Base-by-base conservation (phyloP, 2,329 filamentous ascomycete species). In the Stemphylium lycopersici region DNA sequence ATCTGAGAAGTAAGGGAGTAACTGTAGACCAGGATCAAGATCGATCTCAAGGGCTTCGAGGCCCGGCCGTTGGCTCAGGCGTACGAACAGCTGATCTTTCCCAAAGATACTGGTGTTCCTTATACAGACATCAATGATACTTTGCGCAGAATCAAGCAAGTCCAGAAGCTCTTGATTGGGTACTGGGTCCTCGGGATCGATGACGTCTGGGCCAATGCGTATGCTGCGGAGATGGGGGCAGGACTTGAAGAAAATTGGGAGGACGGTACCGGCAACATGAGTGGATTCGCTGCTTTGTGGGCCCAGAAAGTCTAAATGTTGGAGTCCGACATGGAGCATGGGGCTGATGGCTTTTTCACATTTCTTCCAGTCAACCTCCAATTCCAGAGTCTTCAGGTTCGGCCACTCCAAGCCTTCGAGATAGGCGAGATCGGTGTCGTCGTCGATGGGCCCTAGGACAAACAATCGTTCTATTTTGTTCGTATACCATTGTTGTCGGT, bases 31-130 rank as follows among this genome's bases (percentile, higher is more conserved):
- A 15, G 71, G 70, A 7, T 73, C 70, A 24, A 74, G 57, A 38
- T 71, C 69, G 13, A 72, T 68, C 39, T 73, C 66, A n/a, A 74
- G 55, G 4, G 49, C 55, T 49, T 66, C 56, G 8, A 74, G 53
- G 12, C 61, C 58, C 22, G 51, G 38, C 4, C 66, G 63, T 47
- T 68, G 63, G 48, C 60, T 67, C 13, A 73, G 53, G 12, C 58
- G 61, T n/a, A 45, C 41, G 48, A 74, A 73, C 7, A 73, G 40
- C 2, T 58, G 22, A 22, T 73, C 67, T 20, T 68, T 69, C 34
- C 57, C 62, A 8, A 59, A 41, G 15, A 73, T 60, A 16, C 57
- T 58, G 15, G 67, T 48, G 20, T 61, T 59, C 44, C 66, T 68
- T 8, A 73, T 53, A 29, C 65, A 63, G 16, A 74, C 51, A 1